Percentiles rank a stretch among this genome's conserved stretches.
Conservation (phyloP, 2,329 filamentous ascomycete genomes). For the Penicillium verrucosum region DNA sequence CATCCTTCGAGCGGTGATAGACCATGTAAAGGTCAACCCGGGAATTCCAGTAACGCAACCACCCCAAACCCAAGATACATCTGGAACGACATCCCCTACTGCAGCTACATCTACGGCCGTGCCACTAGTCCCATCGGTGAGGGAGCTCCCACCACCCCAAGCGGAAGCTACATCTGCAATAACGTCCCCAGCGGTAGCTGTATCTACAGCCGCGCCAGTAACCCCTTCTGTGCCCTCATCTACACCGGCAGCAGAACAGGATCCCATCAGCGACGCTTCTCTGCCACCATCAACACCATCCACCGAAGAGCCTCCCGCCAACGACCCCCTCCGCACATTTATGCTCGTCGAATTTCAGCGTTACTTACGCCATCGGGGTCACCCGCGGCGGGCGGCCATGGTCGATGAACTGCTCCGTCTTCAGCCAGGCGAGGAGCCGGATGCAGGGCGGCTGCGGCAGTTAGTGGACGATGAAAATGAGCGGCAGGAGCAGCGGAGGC, state of each 20-base stretch:
- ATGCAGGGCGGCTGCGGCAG: neutral
- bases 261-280: neutral
- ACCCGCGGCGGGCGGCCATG: neutral
- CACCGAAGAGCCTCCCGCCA: neutral
- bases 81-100: neutral
- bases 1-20: slow-evolving; percentile 4
- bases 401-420: neutral
- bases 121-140: too few species aligned
- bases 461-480: neutral
- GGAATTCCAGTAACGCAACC: neutral
- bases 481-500: neutral
- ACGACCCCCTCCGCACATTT: neutral
- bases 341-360: neutral
- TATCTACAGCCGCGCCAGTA: neutral
- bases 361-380: neutral
- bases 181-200: neutral
- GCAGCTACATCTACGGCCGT: neutral
- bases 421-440: neutral
- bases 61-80: neutral
- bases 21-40: slow-evolving; percentile 5
- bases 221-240: too few species aligned
- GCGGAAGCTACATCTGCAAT: neutral
- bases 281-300: neutral
- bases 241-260: neutral
- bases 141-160: neutral